Percentiles rank a stretch among this genome's conserved stretches.
Evolutionary conservation across 352 stramenopile species (phyloP).

Genomic region (Globisporangium takayamanum): DNA sequence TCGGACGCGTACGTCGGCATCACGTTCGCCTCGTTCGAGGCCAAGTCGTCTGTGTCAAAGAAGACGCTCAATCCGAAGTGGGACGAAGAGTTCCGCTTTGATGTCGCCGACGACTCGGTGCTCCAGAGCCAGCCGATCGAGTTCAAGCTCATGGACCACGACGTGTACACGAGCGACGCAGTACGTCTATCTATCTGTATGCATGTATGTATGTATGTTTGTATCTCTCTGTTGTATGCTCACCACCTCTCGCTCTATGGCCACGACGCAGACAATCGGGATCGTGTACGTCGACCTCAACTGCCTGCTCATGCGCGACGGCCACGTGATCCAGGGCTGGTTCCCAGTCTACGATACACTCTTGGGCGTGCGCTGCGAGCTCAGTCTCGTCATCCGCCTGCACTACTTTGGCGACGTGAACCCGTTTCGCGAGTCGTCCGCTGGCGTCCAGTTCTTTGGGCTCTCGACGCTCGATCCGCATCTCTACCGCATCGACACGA

Average conservation of each 20-base stretch:
- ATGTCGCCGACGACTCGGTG: conserved; percentile 96
- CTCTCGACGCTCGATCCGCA: conserved; percentile 91
- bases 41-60: conserved; percentile 86
- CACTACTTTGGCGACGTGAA: conserved; percentile 97
- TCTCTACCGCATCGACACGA: conserved; percentile 84
- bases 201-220: not conserved
- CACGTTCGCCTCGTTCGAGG: conserved; percentile 81
- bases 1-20: conserved; percentile 85
- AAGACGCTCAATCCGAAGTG: conserved; percentile 95
- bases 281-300: conserved; percentile 98
- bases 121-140: conserved; percentile 98
- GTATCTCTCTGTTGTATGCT: not conserved
- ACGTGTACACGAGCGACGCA: conserved; percentile 91
- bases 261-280: conserved; percentile 77
- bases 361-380: conserved; percentile 92
- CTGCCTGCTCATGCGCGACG: conserved; percentile 93
- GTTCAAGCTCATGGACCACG: conserved; percentile 95
- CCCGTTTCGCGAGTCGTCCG: conserved; percentile 95
- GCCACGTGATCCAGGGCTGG: conserved; percentile 93
- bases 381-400: conserved; percentile 94
- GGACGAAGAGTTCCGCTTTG: conserved; percentile 98
- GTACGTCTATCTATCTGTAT: conserved; percentile 9
- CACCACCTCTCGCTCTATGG: not conserved
- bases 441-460: conserved; percentile 96
- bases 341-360: conserved; percentile 98